Evolutionary conservation across 257 asterid genomes (phyloP), one percentile per base, ranked within the genome.

Genomic region (Lantana camara): DNA sequence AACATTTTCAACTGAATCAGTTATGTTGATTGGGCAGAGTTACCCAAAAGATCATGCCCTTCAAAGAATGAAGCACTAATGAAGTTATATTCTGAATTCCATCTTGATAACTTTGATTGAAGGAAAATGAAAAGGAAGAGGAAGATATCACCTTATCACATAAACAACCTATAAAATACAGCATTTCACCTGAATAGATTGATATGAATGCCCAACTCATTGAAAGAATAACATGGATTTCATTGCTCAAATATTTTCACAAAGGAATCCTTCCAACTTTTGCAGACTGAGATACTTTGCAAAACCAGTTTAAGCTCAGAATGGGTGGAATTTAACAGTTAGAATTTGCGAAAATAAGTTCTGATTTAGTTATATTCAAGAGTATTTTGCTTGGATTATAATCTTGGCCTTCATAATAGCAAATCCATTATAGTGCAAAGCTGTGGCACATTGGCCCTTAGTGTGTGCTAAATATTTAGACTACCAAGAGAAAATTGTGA

Each of bases 121-220:
- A n/a, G n/a, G n/a, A n/a, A n/a, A n/a, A n/a, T n/a, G n/a, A n/a
- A n/a, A n/a, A n/a, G n/a, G n/a, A n/a, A n/a, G n/a, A n/a, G n/a
- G n/a, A n/a, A n/a, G n/a, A n/a, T n/a, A n/a, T n/a, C n/a, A n/a
- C 16, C 11, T 23, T 19, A 15, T 22, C 41, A 14, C 40, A 23
- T 14, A 60, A 16, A 68, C 7, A 23, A 48, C 24, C 46, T 15
- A 52, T 38, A 20, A 47, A 22, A 27, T 40, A 52, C 24, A 69
- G 15, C 22, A 27, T 1, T 49, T 4, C 32, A 24, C n/a, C 14
- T 50, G 4, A 51, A 20, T 20, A 37, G 30, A 17, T 17, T n/a
- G n/a, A n/a, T 22, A 45, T 1, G 17, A 51, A 35, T n/a, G 10
- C 30, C 20, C 9, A 16, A 55, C 29, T 58, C 54, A 30, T 23